phyloP scores from a whole-genome alignment of 495 filamentous ascomycete genomes.

The Arthonia radiata region DNA sequence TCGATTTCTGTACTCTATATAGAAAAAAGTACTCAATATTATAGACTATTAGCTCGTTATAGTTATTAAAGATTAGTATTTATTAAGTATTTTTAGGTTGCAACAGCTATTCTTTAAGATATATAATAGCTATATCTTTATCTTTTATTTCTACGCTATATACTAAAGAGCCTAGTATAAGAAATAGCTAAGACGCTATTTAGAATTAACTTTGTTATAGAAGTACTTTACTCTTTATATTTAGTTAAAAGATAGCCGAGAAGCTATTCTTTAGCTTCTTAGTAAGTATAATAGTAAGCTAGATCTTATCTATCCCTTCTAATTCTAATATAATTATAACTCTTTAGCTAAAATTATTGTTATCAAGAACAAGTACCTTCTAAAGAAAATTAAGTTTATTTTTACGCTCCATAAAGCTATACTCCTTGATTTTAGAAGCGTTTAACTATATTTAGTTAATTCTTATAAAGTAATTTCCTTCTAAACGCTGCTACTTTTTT shows the following conservation, averaged over 20 bases:
- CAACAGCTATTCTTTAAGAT: no score
- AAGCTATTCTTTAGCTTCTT: conserved; percentile 5
- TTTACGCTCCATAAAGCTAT: conserved; percentile 2
- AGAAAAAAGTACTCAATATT: no score
- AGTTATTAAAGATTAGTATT: no score
- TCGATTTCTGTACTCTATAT: no score
- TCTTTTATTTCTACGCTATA: no score
- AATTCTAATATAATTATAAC: conserved; percentile 2
- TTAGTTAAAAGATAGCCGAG: conserved; percentile 8
- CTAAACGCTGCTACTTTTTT: no score
- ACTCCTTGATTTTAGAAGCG: conserved; percentile 1
- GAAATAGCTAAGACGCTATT: neutral
- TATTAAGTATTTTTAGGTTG: no score
- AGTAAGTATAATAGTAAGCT: conserved; percentile 1
- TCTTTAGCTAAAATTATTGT: conserved; percentile 1
- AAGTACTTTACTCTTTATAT: conserved; percentile 5
- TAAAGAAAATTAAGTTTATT: conserved; percentile 1
- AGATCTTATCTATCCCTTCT: conserved; percentile 5
- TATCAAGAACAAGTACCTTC: conserved; percentile 1
- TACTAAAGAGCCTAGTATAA: neutral
- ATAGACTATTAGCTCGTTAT: no score
- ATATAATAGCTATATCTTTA: no score
- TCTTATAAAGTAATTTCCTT: no score
- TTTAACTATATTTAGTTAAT: no score
- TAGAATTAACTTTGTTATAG: neutral